Evolutionary conservation across 2,329 filamentous ascomycete species (phyloP).

Genomic region (Cladorrhinum sp.): DNA sequence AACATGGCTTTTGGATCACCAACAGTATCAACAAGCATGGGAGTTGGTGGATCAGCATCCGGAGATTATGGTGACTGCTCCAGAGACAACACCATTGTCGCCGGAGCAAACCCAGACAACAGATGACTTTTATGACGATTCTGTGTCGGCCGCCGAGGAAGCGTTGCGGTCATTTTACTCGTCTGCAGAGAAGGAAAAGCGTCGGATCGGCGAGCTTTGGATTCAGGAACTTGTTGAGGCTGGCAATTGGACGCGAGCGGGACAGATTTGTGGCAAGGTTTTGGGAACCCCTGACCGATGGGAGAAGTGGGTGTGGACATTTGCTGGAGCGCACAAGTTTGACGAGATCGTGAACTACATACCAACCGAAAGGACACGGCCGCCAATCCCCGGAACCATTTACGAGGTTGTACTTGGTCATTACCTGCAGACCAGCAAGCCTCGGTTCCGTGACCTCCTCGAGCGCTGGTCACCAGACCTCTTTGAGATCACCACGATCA

Average conservation of each 20-base stretch:
- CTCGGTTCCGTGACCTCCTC: conserved; percentile 72
- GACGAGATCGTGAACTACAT: conserved; percentile 87
- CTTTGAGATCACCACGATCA: conserved; percentile 74
- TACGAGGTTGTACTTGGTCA: conserved; percentile 89
- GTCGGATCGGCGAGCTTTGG: conserved; percentile 89
- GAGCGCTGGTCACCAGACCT: conserved; percentile 81
- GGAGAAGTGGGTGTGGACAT: conserved; percentile 95
- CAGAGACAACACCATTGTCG: conserved; percentile 40
- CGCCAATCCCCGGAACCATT: conserved; percentile 73
- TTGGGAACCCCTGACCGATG: conserved; percentile 75
- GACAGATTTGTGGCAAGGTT: conserved; percentile 77
- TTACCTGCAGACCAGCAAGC: conserved; percentile 77
- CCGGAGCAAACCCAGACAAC: conserved; percentile 33
- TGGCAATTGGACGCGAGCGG: conserved; percentile 73
- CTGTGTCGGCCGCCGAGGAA: conserved; percentile 56
- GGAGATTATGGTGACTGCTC: conserved; percentile 55
- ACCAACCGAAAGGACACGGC: conserved; percentile 71
- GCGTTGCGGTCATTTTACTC: conserved; percentile 58
- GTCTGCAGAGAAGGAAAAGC: conserved; percentile 79
- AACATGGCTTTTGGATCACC: conserved; percentile 77
- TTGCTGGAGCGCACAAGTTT: conserved; percentile 80
- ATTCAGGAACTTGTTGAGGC: conserved; percentile 76
- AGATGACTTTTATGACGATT: conserved; percentile 74
- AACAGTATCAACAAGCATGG: conserved; percentile 84
- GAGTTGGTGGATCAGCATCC: conserved; percentile 84